Evolutionary conservation across 805 yeast species (phyloP).

Genomic region (Schwanniomyces vanrijiae): DNA sequence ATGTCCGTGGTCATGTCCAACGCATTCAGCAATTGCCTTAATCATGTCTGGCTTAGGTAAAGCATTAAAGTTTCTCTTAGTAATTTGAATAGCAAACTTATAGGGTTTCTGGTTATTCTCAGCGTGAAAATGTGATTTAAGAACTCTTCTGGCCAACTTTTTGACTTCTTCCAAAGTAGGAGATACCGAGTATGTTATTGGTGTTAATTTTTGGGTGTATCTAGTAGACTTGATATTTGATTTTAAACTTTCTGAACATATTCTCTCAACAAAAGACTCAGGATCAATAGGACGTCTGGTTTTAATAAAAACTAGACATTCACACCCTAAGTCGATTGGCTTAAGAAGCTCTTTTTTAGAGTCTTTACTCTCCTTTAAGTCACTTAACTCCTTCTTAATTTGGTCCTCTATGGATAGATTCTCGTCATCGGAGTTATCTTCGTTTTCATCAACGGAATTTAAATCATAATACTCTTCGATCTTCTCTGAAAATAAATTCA

Average conservation of each 20-base stretch:
- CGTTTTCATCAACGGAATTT: conserved; percentile 18
- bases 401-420: conserved; percentile 71
- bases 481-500: conserved; percentile 49
- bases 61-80: conserved; percentile 74
- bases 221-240: conserved; percentile 59
- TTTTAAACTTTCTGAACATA: conserved; percentile 61
- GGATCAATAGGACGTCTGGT: conserved; percentile 80
- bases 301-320: conserved; percentile 83
- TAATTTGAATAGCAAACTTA: conserved; percentile 78
- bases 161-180: conserved; percentile 69
- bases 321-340: conserved; percentile 69
- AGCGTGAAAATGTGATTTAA: conserved; percentile 67
- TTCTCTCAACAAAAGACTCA: conserved; percentile 59
- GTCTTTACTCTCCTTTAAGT: conserved; percentile 46
- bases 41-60: conserved; percentile 74
- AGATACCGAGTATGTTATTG: conserved; percentile 72
- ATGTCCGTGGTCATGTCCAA: conserved; percentile 71
- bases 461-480: conserved; percentile 33
- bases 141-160: conserved; percentile 57
- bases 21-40: conserved; percentile 64
- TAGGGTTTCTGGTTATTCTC: conserved; percentile 38
- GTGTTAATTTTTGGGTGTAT: conserved; percentile 77
- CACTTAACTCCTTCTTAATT: conserved; percentile 68
- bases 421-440: conserved; percentile 29
- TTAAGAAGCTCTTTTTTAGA: conserved; percentile 48